Evolutionary conservation across 2,329 filamentous ascomycete species (phyloP), one percentile per base, ranked within the genome.

Genomic region (Amylocarpus encephaloides): DNA sequence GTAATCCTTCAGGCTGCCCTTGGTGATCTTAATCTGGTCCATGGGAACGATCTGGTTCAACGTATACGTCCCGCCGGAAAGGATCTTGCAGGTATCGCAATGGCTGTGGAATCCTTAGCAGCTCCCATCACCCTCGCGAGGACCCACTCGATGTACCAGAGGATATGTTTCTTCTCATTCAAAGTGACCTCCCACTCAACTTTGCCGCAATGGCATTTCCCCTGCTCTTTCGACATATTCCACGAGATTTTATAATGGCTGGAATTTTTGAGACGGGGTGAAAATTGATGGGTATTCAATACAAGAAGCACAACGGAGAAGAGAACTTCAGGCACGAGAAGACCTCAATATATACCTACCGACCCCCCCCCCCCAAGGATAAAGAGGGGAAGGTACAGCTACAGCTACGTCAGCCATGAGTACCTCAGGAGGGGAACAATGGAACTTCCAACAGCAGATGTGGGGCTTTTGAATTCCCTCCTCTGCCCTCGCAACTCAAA

Each of bases 31-130:
- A 56, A 80, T 67, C 39, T 70, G 66, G 30, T 67, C 64, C 59
- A 59, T 55, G n/a, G 56, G 55, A 30, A 59, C 35, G 22, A 58
- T 57, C 43, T 58, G 54, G 64, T 83, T 83, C 5, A 81, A 80
- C 2, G 73, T 74, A 67, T 86, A 86, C 50, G 75, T 76, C 59
- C 79, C 82, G 62, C 86, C 83, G 43, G 73, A 72, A 35, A 83
- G 82, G 47, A 85, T 76, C 78, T 86, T 85, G 64, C 78, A 80
- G 29, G 76, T 77, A 58, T 76, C 69, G 67, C 78, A 80, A 60
- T 80, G 77, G 69, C 76, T 76, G 49, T 34, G 10, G 26, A 6
- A 43, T 34, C 16, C 9, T 52, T 29, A 52, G 41, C 35, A 41
- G 4, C n/a, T 30, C 19, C 13, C 19, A 13, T 9, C 13, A 42